Percentiles rank a stretch among this genome's conserved stretches.
phyloP scores from a whole-genome alignment of 129 eudicot species.

The Glebionis coronaria region DNA sequence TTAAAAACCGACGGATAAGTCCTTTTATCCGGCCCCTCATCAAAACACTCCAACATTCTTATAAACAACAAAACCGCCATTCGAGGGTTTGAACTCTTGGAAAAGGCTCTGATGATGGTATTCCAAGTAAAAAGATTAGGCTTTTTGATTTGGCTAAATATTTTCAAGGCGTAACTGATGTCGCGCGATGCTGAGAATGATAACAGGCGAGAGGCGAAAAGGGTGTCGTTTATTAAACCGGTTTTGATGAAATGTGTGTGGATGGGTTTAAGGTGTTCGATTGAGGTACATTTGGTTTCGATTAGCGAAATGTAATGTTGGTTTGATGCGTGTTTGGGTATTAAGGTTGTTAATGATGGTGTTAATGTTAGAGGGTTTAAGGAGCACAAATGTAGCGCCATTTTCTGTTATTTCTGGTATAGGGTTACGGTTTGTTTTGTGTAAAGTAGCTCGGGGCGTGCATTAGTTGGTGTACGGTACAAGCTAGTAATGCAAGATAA shows the following conservation, averaged over 20 bases:
- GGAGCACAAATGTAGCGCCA: slow-evolving; percentile 55
- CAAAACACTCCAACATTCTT: slow-evolving; percentile 41
- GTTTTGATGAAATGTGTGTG: slow-evolving; percentile 78
- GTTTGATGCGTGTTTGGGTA: slow-evolving; percentile 53
- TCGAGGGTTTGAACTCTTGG: slow-evolving; percentile 51
- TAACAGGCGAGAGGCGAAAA: slow-evolving; percentile 62
- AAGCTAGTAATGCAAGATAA: background rate
- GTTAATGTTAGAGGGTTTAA: slow-evolving; percentile 30
- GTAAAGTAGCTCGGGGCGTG: background rate
- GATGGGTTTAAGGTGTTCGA: slow-evolving; percentile 51
- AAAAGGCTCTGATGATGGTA: slow-evolving; percentile 68
- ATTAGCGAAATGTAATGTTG: slow-evolving; percentile 56
- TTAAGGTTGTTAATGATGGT: slow-evolving; percentile 41
- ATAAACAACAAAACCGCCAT: slow-evolving; percentile 50
- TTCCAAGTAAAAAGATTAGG: slow-evolving; percentile 60
- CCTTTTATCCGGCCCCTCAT: slow-evolving; percentile 37
- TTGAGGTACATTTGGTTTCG: slow-evolving; percentile 63
- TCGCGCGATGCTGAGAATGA: slow-evolving; percentile 54
- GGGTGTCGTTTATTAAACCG: slow-evolving; percentile 48
- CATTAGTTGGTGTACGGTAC: slow-evolving; percentile 15
- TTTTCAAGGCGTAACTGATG: slow-evolving; percentile 43
- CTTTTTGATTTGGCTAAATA: slow-evolving; percentile 44
- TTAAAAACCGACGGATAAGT: slow-evolving; percentile 81
- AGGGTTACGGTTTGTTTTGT: background rate
- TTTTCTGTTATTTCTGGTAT: slow-evolving; percentile 23